Base-by-base conservation (phyloP, 75 land plant genomes). In the Pinus taeda region DNA sequence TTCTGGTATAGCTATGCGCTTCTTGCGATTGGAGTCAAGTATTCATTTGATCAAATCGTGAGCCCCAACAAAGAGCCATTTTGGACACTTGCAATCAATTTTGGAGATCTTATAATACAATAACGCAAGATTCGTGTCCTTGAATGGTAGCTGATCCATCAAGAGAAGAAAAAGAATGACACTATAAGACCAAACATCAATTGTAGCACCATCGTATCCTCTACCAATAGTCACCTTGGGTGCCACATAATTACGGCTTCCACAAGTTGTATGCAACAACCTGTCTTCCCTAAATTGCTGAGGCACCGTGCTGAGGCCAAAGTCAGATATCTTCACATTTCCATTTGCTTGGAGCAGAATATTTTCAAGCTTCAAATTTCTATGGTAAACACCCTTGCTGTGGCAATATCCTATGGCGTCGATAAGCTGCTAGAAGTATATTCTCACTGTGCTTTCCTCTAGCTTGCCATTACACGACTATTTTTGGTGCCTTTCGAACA, bases 301-400 rank as follows among this genome's bases (percentile, higher is more conserved):
- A 0, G 94, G 94, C 49, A 92, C 81, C 3, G 94, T 92, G 69
- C 94, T 92, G 71, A 92, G 92, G 30, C 94, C 57, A 30, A 30
- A 30, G 33, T 30, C 33, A 30, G 33, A 30, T 30, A 30, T 30
- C 33, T 30, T 30, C 33, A 92, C 82, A 57, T 84, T 92, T 22
- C 94, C 92, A 57, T 81, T 78, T 7, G 86, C 71, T 80, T 92
- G 90, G 56, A 92, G 76, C 24, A 92, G 90, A 12, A 92, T 67
- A 72, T 92, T 92, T 60, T 92, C 94, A 2, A 89, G 88, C 91
- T 92, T 92, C 67, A 92, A 78, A 83, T 92, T 91, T 59, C 94
- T 76, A 70, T 92, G 94, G 71, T 74, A 89, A 29, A 92, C 90
- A 17, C 94, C 94, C 81, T n/a, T 85, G 42, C 86, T 64, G 67